Base-by-base conservation (phyloP, 2,329 filamentous ascomycete species). In the Gliomastix tumulicola region DNA sequence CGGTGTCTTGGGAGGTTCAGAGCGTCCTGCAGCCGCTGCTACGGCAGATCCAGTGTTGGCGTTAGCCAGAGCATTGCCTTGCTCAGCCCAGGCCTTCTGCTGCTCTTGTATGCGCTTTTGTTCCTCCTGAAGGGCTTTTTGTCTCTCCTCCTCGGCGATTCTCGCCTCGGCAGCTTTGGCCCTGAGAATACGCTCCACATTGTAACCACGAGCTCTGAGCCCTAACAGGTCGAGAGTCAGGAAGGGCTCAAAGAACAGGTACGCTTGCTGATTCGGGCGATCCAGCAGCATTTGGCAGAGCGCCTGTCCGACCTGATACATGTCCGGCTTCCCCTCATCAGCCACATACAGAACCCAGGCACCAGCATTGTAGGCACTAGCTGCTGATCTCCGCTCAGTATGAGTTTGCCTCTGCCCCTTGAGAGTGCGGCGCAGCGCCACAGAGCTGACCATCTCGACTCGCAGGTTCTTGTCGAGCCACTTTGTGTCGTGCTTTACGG, bases 221-320 rank as follows among this genome's bases (percentile, higher is more conserved):
- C 89, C 82, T 32, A 84, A 75, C 18, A 98, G 69, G 48, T 90
- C 87, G 8, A 92, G 80, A 40, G 85, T 90, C 25, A 98, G 66
- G 44, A 98, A 83, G 36, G 88, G 89, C 60, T 97, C 92, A 38
- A 98, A 79, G 37, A 92, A 90, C 38, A 96, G 74, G 37, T 87
- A 88, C 3, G 90, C 88, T 53, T 94, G 85, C 50, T 94, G 85
- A 45, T 86, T 90, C 7, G 90, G 88, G 17, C 88, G 77, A 36
- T 78, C 77, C 33, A 98, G 69, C 25, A 98, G 69, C 36, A 94
- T 65, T 49, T 83, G 79, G 43, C 90, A 88, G 32, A 98, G 71
- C 19, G 87, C 87, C 49, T 89, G 84, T 39, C 88, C 92, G 45
- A 98, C 82, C 62, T 98, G 88, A 55, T 94, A 97, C 54, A 94